Evolutionary conservation across 176 grass and related monocot species (phyloP).

Genomic region (Alopecurus myosuroides): DNA sequence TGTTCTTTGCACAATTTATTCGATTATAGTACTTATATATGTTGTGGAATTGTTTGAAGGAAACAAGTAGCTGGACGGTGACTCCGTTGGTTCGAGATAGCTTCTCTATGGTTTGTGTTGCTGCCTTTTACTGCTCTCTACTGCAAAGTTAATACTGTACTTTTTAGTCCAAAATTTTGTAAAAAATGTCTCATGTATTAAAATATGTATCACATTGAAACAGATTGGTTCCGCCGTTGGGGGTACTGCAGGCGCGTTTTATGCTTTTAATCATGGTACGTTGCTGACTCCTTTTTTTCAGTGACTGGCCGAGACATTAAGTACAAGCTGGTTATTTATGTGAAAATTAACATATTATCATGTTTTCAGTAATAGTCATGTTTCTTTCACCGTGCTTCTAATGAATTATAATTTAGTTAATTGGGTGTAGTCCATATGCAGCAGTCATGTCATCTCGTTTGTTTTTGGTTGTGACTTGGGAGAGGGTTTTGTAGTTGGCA

Average conservation of each 20-base stretch:
- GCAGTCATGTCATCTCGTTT: background rate
- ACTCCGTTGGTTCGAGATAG: slow-evolving; percentile 68
- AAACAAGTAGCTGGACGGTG: slow-evolving; percentile 73
- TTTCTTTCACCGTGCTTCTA: background rate
- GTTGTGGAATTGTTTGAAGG: slow-evolving; percentile 35
- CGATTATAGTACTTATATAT: background rate
- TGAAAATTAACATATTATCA: background rate
- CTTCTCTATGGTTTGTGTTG: slow-evolving; percentile 72
- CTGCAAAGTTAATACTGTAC: background rate
- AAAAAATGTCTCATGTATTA: background rate
- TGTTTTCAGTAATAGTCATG: background rate
- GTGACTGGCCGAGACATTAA: background rate
- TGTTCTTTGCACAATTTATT: background rate
- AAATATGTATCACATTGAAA: background rate
- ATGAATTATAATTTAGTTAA: background rate
- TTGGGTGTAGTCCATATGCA: background rate
- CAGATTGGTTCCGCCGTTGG: slow-evolving; percentile 95
- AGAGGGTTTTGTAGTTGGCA: background rate
- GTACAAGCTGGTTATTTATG: background rate
- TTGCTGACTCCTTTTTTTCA: background rate
- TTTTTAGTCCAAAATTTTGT: background rate
- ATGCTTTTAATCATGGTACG: slow-evolving; percentile 90
- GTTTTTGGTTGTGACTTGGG: background rate
- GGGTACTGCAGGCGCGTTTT: slow-evolving; percentile 79
- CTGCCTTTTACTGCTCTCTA: background rate